Percentiles rank a stretch among this genome's conserved stretches.
Evolutionary conservation across 139 green algal species (phyloP).

Genomic region (Ettlia oleoabundans): DNA sequence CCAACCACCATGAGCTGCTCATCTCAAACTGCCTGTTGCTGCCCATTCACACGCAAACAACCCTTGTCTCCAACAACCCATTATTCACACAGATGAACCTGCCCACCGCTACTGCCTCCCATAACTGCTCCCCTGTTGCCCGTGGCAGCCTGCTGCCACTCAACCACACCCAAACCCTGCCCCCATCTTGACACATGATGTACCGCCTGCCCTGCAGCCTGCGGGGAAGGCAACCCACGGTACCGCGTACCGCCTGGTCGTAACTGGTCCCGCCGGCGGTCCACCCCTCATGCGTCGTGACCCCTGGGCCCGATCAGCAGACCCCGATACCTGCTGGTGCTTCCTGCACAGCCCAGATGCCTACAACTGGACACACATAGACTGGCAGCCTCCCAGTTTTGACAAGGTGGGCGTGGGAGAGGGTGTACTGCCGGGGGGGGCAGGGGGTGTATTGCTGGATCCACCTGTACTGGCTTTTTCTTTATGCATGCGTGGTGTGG

Average conservation of each 20-base stretch:
- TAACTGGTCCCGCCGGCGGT: neutral
- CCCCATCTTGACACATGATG: no score
- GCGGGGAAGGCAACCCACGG: neutral
- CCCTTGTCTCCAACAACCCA: neutral
- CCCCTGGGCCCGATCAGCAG: constrained; percentile 3
- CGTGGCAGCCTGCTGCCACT: no score
- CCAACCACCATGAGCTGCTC: no score
- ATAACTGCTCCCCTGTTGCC: neutral
- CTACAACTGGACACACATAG: constrained; percentile 4
- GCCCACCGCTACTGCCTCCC: neutral
- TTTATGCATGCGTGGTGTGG: neutral
- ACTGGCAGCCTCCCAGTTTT: neutral
- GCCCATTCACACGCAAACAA: neutral
- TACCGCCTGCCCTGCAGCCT: neutral
- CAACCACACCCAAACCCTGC: no score
- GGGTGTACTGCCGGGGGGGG: no score
- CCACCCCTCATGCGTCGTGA: neutral
- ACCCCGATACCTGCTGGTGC: neutral
- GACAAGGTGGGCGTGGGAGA: neutral
- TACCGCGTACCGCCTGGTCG: neutral
- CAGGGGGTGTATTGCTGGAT: no score
- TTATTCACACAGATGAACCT: neutral
- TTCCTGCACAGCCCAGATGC: neutral
- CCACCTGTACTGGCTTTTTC: no score
- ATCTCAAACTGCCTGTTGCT: neutral